A percentile compares a stretch with the other conserved stretches of the same genome.
These are phyloP conservation scores for Phylloporus sp. DNA, from an alignment of 768 basidiomycete species.

Conservation along the genomic window DNA sequence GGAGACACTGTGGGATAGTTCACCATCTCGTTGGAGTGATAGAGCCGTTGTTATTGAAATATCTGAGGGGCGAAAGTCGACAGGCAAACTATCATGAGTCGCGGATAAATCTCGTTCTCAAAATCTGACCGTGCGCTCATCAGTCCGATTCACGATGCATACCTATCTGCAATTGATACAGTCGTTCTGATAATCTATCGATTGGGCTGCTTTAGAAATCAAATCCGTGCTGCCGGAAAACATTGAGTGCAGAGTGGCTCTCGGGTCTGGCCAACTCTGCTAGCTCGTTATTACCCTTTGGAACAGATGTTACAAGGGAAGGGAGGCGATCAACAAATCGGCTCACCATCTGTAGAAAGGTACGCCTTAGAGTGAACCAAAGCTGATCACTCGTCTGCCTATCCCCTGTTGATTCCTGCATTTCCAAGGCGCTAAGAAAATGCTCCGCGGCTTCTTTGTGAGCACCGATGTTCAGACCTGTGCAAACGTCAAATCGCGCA, in stretches of 20 bases:
- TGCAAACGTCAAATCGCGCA: slow-evolving; percentile 1
- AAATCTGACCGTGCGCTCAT: background rate
- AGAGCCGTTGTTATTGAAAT: background rate
- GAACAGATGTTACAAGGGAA: background rate
- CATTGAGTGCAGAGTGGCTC: slow-evolving; percentile 56
- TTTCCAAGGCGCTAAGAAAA: slow-evolving; percentile 75
- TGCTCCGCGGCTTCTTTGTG: slow-evolving; percentile 96
- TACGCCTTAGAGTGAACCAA: slow-evolving; percentile 84
- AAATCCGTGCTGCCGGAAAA: slow-evolving; percentile 81
- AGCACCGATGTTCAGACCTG: slow-evolving; percentile 94
- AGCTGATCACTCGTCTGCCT: slow-evolving; percentile 77
- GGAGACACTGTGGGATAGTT: no score
- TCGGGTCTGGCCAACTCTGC: slow-evolving; percentile 67
- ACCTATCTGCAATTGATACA: background rate
- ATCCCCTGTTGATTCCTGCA: slow-evolving; percentile 65
- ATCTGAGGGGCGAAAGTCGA: background rate
- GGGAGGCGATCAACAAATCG: background rate
- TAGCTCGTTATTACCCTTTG: slow-evolving; percentile 74
- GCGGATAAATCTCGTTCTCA: background rate
- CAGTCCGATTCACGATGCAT: background rate
- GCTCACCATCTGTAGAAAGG: slow-evolving; percentile 72
- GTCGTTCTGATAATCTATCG: background rate
- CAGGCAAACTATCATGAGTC: background rate
- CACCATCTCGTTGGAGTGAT: no score
- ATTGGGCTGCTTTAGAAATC: slow-evolving; percentile 58